phyloP scores from a whole-genome alignment of 225 moss, liverwort and hornwort genomes.

The Physcomitrellopsis africana region DNA sequence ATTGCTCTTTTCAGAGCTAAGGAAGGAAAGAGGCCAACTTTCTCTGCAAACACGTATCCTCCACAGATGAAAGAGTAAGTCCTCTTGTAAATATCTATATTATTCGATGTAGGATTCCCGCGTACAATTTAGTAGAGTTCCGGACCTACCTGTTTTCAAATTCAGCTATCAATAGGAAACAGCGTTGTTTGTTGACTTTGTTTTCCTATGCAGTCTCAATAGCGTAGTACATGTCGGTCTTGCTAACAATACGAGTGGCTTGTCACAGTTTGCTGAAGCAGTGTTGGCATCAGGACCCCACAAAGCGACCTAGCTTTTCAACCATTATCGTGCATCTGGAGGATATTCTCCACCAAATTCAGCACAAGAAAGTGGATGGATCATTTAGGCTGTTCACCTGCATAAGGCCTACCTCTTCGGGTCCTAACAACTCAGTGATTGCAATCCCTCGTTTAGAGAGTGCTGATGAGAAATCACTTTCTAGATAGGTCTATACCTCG shows the following conservation, averaged over 20 bases:
- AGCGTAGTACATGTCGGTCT: not conserved
- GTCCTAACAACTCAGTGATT: conserved; percentile 13
- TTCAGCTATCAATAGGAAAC: not conserved
- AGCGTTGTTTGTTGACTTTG: not conserved
- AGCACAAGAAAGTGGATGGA: conserved; percentile 37
- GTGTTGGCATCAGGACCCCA: conserved; percentile 57
- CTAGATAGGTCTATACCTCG: not conserved
- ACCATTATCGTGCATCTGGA: conserved; percentile 48
- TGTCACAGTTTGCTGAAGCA: conserved; percentile 51
- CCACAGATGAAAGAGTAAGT: conserved; percentile 63
- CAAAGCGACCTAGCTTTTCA: conserved; percentile 43
- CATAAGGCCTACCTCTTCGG: conserved; percentile 28
- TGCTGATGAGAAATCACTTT: conserved; percentile 1
- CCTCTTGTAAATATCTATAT: not conserved
- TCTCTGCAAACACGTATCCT: conserved; percentile 54
- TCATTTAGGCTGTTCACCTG: conserved; percentile 42
- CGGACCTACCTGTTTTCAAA: not conserved
- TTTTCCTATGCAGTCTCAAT: not conserved
- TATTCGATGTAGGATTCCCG: not conserved
- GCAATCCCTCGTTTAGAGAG: conserved; percentile 1
- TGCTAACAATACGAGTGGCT: not conserved
- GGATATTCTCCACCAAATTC: conserved; percentile 31
- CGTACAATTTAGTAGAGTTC: too few relatives aligned
- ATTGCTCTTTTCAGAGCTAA: conserved; percentile 49
- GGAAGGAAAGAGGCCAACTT: conserved; percentile 42